A percentile compares a stretch with the other conserved stretches of the same genome.
phyloP scores from a whole-genome alignment of 2,329 filamentous ascomycete genomes.

The Penicillium digitatum region DNA sequence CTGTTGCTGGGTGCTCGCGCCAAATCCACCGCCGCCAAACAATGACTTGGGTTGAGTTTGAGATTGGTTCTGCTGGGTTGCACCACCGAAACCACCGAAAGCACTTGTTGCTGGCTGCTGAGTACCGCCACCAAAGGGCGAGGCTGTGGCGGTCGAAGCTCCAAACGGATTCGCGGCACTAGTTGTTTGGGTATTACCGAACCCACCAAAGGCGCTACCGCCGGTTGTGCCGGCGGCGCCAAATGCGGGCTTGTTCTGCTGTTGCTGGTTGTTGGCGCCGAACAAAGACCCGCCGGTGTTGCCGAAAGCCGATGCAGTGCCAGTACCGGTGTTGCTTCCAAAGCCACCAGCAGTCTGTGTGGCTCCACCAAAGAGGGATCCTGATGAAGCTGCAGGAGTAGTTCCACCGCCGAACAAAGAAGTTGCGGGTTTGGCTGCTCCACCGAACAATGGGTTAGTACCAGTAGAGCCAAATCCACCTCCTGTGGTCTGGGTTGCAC shows the following conservation, averaged over 20 bases:
- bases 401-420: slow-evolving; percentile 41
- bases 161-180: slow-evolving; percentile 42
- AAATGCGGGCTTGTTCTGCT: slow-evolving; percentile 37
- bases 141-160: slow-evolving; percentile 35
- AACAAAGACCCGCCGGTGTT: slow-evolving; percentile 41
- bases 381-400: slow-evolving; percentile 28
- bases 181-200: slow-evolving; percentile 37
- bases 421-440: slow-evolving; percentile 26
- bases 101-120: slow-evolving; percentile 36
- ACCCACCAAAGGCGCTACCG: slow-evolving; percentile 34
- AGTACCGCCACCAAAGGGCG: slow-evolving; percentile 42
- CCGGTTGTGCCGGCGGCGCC: slow-evolving; percentile 29
- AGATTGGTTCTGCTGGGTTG: slow-evolving; percentile 34
- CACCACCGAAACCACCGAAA: slow-evolving; percentile 45
- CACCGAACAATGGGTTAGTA: slow-evolving; percentile 40
- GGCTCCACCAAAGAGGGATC: neutral
- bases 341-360: slow-evolving; percentile 16
- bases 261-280: slow-evolving; percentile 36
- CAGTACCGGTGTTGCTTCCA: slow-evolving; percentile 22
- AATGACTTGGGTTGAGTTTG: slow-evolving; percentile 37
- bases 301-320: slow-evolving; percentile 30
- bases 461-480: slow-evolving; percentile 36
- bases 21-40: slow-evolving; percentile 40
- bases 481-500: slow-evolving; percentile 41
- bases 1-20: slow-evolving; percentile 43